These are phyloP conservation scores for Carex parvula DNA, from an alignment of 176 grass and related monocot genomes.

Conservation along the genomic window DNA sequence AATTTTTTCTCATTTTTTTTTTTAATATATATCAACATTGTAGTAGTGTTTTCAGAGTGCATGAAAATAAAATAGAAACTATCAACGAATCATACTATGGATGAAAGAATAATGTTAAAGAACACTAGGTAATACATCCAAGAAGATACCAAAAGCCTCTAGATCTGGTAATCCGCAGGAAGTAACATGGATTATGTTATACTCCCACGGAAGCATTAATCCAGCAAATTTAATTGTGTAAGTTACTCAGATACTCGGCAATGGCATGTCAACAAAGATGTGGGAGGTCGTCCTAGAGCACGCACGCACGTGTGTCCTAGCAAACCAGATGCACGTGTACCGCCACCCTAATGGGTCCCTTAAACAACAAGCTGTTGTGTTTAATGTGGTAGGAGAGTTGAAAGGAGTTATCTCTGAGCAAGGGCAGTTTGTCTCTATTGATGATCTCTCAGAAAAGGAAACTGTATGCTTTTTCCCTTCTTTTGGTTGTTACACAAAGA, in stretches of 20 bases:
- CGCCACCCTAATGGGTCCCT: slow-evolving; percentile 47
- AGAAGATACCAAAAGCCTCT: neutral
- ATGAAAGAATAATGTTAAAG: neutral
- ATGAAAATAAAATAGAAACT: neutral
- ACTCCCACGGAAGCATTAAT: slow-evolving; percentile 23
- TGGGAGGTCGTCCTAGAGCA: slow-evolving; percentile 84
- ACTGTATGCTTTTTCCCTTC: slow-evolving; percentile 40
- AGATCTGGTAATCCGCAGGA: neutral
- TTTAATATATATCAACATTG: neutral
- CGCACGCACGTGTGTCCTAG: slow-evolving; percentile 52
- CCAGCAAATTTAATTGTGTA: slow-evolving; percentile 22
- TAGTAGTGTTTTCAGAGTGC: neutral
- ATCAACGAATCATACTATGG: neutral
- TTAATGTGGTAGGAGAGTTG: slow-evolving; percentile 70
- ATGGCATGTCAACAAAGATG: slow-evolving; percentile 88
- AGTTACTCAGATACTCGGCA: slow-evolving; percentile 76
- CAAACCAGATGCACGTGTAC: slow-evolving; percentile 50
- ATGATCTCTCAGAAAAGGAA: slow-evolving; percentile 53
- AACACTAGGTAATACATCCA: neutral
- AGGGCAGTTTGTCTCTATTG: slow-evolving; percentile 42
- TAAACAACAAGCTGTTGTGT: slow-evolving; percentile 56
- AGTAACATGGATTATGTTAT: slow-evolving; percentile 18
- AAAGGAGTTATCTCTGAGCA: slow-evolving; percentile 51
- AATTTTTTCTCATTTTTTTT: slow-evolving; percentile 14
- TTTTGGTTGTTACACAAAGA: neutral